A percentile compares a stretch with the other conserved stretches of the same genome.
phyloP scores from a whole-genome alignment of 768 basidiomycete species.

The Lentinula lateritia region DNA sequence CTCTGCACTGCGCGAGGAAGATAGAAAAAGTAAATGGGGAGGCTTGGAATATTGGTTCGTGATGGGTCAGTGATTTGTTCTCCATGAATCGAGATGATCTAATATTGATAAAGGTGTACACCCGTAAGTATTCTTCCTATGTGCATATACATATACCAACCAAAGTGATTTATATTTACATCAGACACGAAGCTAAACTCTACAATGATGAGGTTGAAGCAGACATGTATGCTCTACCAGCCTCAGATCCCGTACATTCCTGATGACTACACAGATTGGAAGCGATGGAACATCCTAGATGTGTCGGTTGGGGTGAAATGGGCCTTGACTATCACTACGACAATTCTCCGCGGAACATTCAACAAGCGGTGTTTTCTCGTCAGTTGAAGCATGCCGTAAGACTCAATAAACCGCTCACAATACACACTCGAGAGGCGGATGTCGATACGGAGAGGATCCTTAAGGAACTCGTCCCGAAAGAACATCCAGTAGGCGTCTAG shows the following conservation, averaged over 20 bases:
- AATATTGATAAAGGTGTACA: conserved; percentile 51
- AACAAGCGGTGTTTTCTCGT: conserved; percentile 58
- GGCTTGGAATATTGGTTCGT: conserved; percentile 79
- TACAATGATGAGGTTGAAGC: conserved; percentile 67
- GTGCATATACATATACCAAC: not conserved
- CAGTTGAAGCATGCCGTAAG: conserved; percentile 67
- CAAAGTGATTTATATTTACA: not conserved
- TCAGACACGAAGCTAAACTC: conserved; percentile 63
- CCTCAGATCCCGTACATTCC: not conserved
- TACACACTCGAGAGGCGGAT: conserved; percentile 85
- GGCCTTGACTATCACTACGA: conserved; percentile 86
- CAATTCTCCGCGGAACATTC: conserved; percentile 64
- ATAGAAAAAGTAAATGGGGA: conserved; percentile 50
- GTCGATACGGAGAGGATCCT: conserved; percentile 76
- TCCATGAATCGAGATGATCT: not conserved
- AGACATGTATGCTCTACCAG: conserved; percentile 46
- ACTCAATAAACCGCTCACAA: conserved; percentile 73
- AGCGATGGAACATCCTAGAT: conserved; percentile 75
- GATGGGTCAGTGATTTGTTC: conserved; percentile 47
- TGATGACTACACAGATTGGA: conserved; percentile 39
- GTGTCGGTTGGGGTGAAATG: conserved; percentile 88
- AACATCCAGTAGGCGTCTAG: conserved; percentile 47
- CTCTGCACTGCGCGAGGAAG: conserved; percentile 49
- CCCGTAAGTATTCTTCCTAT: conserved; percentile 41
- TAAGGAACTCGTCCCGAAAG: conserved; percentile 67